These are phyloP conservation scores for Aspergillus unguis DNA, from an alignment of 2,329 filamentous ascomycete genomes.

Conservation along the genomic window DNA sequence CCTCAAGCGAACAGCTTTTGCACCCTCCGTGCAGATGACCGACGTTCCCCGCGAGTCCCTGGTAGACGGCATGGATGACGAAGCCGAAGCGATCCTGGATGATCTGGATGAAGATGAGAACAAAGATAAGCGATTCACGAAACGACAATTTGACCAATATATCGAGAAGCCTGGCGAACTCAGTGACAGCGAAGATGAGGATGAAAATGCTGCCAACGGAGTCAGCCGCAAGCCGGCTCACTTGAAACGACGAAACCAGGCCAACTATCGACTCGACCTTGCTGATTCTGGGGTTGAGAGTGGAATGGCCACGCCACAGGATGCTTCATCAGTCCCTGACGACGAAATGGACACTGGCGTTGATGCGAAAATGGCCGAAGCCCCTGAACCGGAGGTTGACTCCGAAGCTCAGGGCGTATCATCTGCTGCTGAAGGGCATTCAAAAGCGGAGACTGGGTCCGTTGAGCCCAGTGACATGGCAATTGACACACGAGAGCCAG, in stretches of 20 bases:
- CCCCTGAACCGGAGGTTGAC: constrained; percentile 34
- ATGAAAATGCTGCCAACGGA: constrained; percentile 67
- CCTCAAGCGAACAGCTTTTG: constrained; percentile 60
- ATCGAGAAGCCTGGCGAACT: constrained; percentile 75
- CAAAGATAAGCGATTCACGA: constrained; percentile 75
- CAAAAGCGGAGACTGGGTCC: constrained; percentile 32
- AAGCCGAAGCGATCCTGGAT: constrained; percentile 62
- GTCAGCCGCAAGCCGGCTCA: constrained; percentile 56
- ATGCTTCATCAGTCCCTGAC: constrained; percentile 44
- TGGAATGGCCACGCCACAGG: constrained; percentile 46
- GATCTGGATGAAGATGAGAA: constrained; percentile 81
- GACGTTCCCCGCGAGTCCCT: constrained; percentile 58
- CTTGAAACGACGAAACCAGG: constrained; percentile 55
- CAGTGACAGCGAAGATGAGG: constrained; percentile 86
- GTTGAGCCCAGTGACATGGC: constrained; percentile 31
- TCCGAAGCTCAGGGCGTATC: constrained; percentile 31
- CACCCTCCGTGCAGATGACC: constrained; percentile 62
- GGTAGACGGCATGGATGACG: constrained; percentile 58
- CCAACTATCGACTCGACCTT: constrained; percentile 57
- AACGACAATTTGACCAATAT: constrained; percentile 77
- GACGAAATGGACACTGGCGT: constrained; percentile 38
- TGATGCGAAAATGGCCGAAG: constrained; percentile 43
- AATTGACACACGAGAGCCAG: constrained; percentile 30
- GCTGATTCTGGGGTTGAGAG: constrained; percentile 54
- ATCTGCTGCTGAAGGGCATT: constrained; percentile 28